phyloP scores from a whole-genome alignment of 305 asterid genomes.

The Nicotiana rustica region DNA sequence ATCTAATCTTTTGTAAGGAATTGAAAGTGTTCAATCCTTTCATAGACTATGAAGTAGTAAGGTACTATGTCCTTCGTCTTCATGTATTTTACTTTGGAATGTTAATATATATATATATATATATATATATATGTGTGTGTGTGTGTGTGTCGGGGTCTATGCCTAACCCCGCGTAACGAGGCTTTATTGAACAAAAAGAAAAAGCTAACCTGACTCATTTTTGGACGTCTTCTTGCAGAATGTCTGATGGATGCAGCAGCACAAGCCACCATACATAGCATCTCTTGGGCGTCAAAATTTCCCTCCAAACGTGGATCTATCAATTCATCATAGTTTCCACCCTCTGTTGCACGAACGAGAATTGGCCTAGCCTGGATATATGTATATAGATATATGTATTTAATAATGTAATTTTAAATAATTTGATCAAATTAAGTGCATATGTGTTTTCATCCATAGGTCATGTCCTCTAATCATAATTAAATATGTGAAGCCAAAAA shows the following conservation, averaged over 20 bases:
- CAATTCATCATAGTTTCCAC: conserved; percentile 59
- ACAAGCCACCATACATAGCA: conserved; percentile 62
- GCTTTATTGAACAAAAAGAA: no score
- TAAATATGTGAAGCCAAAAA: neutral
- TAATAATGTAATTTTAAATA: neutral
- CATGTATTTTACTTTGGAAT: no score
- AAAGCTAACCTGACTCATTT: conserved; percentile 68
- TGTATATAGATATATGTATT: neutral
- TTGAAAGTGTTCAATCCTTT: no score
- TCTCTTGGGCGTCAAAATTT: conserved; percentile 59
- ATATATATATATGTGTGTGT: no score
- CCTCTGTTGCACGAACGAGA: conserved; percentile 50
- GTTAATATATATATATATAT: no score
- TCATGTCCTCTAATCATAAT: neutral
- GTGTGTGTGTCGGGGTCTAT: no score
- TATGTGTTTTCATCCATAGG: neutral
- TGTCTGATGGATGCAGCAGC: conserved; percentile 67
- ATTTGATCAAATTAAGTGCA: no score
- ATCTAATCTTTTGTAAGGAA: no score
- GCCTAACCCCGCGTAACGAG: no score
- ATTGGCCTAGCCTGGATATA: conserved; percentile 63
- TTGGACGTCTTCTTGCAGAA: conserved; percentile 70
- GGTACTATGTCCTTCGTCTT: no score
- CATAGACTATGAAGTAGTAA: no score
- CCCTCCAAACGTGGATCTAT: conserved; percentile 60